Base-by-base conservation (phyloP, 106 monocot genomes). In the Platanthera zijinensis region DNA sequence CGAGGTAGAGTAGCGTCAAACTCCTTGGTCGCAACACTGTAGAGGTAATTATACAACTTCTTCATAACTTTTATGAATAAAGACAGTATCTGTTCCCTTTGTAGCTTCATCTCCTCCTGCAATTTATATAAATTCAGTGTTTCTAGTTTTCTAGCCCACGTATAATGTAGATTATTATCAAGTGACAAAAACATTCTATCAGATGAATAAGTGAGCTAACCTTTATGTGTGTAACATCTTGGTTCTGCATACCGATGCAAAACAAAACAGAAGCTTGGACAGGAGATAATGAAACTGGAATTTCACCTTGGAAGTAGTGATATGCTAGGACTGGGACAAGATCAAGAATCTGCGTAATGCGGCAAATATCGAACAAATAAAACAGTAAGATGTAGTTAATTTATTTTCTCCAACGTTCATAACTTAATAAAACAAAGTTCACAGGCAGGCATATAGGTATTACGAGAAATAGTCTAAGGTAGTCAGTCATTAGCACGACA, bases 191-290 rank as follows among this genome's bases (percentile, higher is more conserved):
- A 70, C 13, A 47, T 70, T 70, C 17, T 15, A 2, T 70, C 13
- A 48, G 48, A 86, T 48, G 48, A 70, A 70, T 4, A 15, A 45
- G 13, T 50, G 47, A 75, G 51, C 81, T 78, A 51, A 90, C 96
- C 96, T 91, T 86, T 54, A 91, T 74, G 73, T 83, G 78, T 61
- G 83, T 59, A 47, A 97, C 71, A 56, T 94, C 91, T 64, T 87
- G 79, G 80, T 91, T 84, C 83, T 97, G 97, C 85, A 97, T 80
- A 54, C 94, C 97, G 81, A 92, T 91, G 80, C 94, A 97, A 66
- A 94, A 82, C 46, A 97, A 74, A 71, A 94, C 80, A 28, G 89
- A 82, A 57, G 89, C 89, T 86, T 94, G 94, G 5, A 89, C 87
- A 54, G 79, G 78, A 71, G 84, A 79, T 51, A 97, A 76, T 48